phyloP scores from a whole-genome alignment of 1,284 basidiomycete species.

The Mycosarcoma maydis region DNA sequence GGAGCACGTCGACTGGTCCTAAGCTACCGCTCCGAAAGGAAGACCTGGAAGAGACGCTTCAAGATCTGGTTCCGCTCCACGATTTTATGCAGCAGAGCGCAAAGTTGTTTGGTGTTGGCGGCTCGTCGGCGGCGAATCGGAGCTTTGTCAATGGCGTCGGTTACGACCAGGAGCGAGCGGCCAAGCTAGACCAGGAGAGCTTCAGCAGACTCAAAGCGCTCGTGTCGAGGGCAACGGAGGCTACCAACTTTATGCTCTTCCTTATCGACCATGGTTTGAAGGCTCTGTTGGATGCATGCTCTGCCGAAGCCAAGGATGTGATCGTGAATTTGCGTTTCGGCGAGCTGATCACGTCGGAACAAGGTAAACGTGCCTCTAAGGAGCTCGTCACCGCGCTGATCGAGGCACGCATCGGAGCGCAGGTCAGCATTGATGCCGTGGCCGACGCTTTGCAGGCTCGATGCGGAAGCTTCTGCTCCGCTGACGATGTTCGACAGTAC shows the following conservation, averaged over 20 bases:
- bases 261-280: constrained; percentile 88
- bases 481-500: constrained; percentile 97
- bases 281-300: constrained; percentile 75
- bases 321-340: constrained; percentile 52
- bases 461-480: constrained; percentile 96
- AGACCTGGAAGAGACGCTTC: constrained; percentile 51
- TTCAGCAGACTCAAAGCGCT: constrained; percentile 78
- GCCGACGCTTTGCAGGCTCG: constrained; percentile 91
- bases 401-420: constrained; percentile 95
- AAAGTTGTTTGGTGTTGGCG: constrained; percentile 59
- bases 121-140: constrained; percentile 39
- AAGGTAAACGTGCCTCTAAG: constrained; percentile 81
- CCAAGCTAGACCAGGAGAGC: constrained; percentile 78
- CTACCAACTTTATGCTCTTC: constrained; percentile 89
- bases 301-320: constrained; percentile 40
- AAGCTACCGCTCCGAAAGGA: constrained; percentile 41
- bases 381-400: constrained; percentile 80
- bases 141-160: constrained; percentile 32
- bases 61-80: constrained; percentile 51
- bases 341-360: constrained; percentile 76
- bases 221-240: constrained; percentile 71
- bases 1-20: constrained; percentile 1
- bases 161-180: constrained; percentile 43
- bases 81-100: constrained; percentile 60
- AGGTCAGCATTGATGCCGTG: constrained; percentile 94